These are phyloP conservation scores for Quercus berberidifolia DNA, from an alignment of 306 rosid genomes.

Conservation along the genomic window DNA sequence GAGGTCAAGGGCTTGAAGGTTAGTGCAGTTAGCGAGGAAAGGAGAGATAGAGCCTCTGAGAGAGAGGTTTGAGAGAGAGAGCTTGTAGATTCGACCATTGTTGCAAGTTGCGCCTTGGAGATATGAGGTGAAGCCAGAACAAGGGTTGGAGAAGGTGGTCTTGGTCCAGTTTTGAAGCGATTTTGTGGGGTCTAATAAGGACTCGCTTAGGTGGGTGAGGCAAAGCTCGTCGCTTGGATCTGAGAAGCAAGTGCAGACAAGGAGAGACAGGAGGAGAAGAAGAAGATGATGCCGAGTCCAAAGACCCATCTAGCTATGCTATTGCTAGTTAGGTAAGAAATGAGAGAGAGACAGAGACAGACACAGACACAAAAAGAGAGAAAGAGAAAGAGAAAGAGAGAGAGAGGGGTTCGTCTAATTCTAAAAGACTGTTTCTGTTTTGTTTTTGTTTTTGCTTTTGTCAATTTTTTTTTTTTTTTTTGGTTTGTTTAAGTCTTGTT, in stretches of 20 bases:
- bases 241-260: constrained; percentile 27
- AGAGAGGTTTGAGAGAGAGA: constrained; percentile 70
- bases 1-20: constrained; percentile 88
- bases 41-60: constrained; percentile 78
- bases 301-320: constrained; percentile 30
- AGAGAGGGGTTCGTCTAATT: no score
- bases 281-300: constrained; percentile 6
- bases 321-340: no score
- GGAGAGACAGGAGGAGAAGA: constrained; percentile 18
- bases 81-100: constrained; percentile 89
- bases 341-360: no score
- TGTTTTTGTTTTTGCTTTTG: background rate
- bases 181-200: constrained; percentile 55
- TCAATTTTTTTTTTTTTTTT: background rate
- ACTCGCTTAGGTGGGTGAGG: constrained; percentile 55
- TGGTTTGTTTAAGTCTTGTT: background rate
- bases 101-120: constrained; percentile 85
- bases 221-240: constrained; percentile 93
- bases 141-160: constrained; percentile 64
- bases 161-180: constrained; percentile 69
- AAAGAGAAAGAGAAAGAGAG: no score
- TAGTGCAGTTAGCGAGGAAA: constrained; percentile 83
- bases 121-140: constrained; percentile 72
- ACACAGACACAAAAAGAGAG: no score
- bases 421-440: no score